phyloP scores from a whole-genome alignment of 495 filamentous ascomycete species.

The Aspergillus hancockii region DNA sequence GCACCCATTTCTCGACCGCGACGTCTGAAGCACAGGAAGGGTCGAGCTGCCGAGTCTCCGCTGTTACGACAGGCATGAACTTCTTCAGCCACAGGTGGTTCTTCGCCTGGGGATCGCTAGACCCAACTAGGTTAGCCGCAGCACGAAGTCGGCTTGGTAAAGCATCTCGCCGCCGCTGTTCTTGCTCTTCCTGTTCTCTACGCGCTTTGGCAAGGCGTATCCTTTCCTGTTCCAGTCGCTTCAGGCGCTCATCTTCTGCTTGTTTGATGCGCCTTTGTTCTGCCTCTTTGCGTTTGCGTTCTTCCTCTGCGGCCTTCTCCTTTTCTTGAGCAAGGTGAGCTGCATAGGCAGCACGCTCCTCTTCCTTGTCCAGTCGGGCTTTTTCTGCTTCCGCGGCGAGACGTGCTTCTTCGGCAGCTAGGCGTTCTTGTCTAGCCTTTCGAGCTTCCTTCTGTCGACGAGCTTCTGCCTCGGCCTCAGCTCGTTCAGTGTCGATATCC shows the following conservation, averaged over 20 bases:
- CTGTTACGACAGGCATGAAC: conserved; percentile 55
- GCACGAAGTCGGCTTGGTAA: conserved; percentile 51
- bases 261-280: conserved; percentile 54
- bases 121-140: conserved; percentile 50
- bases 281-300: conserved; percentile 52
- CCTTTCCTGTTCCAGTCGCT: conserved; percentile 59
- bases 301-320: conserved; percentile 48
- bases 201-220: conserved; percentile 48
- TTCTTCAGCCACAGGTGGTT: conserved; percentile 47
- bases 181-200: conserved; percentile 54
- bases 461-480: conserved; percentile 43
- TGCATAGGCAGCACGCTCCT: conserved; percentile 42
- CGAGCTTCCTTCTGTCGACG: conserved; percentile 35
- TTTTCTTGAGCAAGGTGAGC: conserved; percentile 48
- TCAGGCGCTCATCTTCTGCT: conserved; percentile 55
- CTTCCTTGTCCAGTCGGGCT: conserved; percentile 41
- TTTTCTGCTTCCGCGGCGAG: conserved; percentile 50
- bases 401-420: conserved; percentile 35
- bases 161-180: conserved; percentile 59
- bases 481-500: conserved; percentile 17
- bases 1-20: conserved; percentile 68
- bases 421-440: conserved; percentile 19
- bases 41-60: conserved; percentile 48
- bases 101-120: conserved; percentile 46
- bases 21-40: conserved; percentile 40